Base-by-base conservation (phyloP, 2,329 filamentous ascomycete species). In the Metarhizium sp. region DNA sequence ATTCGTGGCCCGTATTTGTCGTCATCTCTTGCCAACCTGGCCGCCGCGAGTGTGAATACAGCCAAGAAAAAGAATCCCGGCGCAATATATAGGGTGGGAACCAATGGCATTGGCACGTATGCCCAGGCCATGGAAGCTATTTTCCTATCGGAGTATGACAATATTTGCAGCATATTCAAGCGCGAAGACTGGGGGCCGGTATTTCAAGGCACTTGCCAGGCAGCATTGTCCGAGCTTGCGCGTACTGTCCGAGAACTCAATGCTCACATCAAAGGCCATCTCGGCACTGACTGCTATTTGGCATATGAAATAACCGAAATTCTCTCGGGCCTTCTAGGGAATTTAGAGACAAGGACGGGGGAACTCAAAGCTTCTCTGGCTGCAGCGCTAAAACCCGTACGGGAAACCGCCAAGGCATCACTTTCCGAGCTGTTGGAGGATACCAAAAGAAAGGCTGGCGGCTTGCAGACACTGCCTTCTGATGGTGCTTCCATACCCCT, bases 231-330 rank as follows among this genome's bases (percentile, higher is more conserved):
- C 7, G 91, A 96, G 64, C 87, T 97, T 62, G 85, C 87, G 6
- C 85, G 90, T 62, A 96, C 94, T 0, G 72, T 97, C 54, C 84
- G 88, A 32, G 92, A 97, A 65, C 78, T 99, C 36, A 96, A 97
- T 69, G 80, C 82, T 51, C 92, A 96, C 65, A 91, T 97, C 70
- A 91, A 92, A 67, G 76, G 81, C 45, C 92, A 96, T 66, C 75
- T 96, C 43, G 82, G 85, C 61, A 96, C 90, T 0, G 94, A 99
- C 69, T 97, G 92, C 71, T 97, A 90, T 68, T 80, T 99, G 51
- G 91, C 91, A 7, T 99, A 95, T 68, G 94, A 99, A 67, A 89
- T 97, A 36, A 89, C 95, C 36, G 92, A 96, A 64, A 89, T 96
- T 58, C 84, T 97, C 50, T 88, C 90, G 0, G 81, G 80, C 13